A percentile compares a stretch with the other conserved stretches of the same genome.
These are phyloP conservation scores for Pseudotsuga menziesii DNA, from an alignment of 75 land plant species.

Conservation along the genomic window DNA sequence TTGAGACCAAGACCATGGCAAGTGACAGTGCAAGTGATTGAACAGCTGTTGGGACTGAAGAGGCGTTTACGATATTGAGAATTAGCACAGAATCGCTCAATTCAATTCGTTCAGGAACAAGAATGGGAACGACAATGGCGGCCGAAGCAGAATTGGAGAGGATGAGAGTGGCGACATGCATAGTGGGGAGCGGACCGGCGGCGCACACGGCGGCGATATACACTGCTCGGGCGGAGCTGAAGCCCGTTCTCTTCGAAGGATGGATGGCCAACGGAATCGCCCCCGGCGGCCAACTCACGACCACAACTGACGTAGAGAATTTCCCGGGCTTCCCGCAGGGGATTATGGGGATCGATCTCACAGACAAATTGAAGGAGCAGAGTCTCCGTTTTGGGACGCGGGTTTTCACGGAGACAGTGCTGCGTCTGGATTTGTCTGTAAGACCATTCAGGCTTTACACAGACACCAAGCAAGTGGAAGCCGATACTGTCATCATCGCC, in stretches of 20 bases:
- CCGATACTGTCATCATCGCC: slow-evolving; percentile 81
- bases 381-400: slow-evolving; percentile 70
- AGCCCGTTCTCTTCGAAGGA: slow-evolving; percentile 86
- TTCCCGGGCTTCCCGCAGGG: slow-evolving; percentile 96
- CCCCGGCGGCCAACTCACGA: slow-evolving; percentile 98
- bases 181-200: slow-evolving; percentile 96
- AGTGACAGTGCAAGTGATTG: too few relatives aligned
- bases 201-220: slow-evolving; percentile 98
- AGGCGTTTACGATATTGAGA: too few relatives aligned
- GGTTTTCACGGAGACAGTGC: slow-evolving; percentile 74
- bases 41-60: too few relatives aligned
- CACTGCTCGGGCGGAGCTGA: slow-evolving; percentile 84
- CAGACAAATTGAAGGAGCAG: slow-evolving; percentile 72
- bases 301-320: slow-evolving; percentile 95
- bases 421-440: slow-evolving; percentile 53
- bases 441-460: slow-evolving; percentile 56
- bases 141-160: background rate
- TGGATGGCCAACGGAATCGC: slow-evolving; percentile 97
- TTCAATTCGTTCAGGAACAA: too few relatives aligned
- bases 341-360: slow-evolving; percentile 66
- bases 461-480: slow-evolving; percentile 40
- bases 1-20: too few relatives aligned
- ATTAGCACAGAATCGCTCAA: too few relatives aligned
- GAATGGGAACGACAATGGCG: too few relatives aligned
- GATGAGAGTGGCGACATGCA: slow-evolving; percentile 60